phyloP scores from a whole-genome alignment of 495 filamentous ascomycete species.

The Penicillium daleae region DNA sequence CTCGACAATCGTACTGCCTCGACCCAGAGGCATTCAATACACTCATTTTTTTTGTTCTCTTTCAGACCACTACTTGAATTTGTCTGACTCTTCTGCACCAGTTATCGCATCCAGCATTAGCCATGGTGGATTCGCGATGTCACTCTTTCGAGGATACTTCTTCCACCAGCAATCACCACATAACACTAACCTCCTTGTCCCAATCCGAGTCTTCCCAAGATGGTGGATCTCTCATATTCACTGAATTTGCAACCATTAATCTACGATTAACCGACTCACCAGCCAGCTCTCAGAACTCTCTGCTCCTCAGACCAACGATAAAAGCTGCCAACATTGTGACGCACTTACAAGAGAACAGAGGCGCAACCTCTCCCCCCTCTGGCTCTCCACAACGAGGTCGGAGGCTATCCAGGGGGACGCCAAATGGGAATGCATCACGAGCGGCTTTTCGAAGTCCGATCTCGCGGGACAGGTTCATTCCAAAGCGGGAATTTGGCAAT shows the following conservation, averaged over 20 bases:
- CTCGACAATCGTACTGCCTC: constrained; percentile 4
- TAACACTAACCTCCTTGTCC: constrained; percentile 15
- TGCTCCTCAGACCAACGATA: constrained; percentile 6
- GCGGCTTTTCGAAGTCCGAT: constrained; percentile 22
- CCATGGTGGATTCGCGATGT: constrained; percentile 31
- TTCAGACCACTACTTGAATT: background rate
- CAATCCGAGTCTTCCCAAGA: constrained; percentile 21
- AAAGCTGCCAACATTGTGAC: constrained; percentile 1
- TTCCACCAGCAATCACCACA: constrained; percentile 15
- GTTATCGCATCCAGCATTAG: constrained; percentile 13
- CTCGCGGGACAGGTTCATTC: constrained; percentile 72
- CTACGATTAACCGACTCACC: constrained; percentile 24
- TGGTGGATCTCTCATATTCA: constrained; percentile 13
- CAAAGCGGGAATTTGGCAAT: constrained; percentile 51
- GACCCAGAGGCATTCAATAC: constrained; percentile 10
- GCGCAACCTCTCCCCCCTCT: background rate
- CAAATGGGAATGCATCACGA: constrained; percentile 1
- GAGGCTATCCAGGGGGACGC: constrained; percentile 16
- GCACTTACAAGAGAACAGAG: constrained; percentile 20
- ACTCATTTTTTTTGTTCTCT: constrained; percentile 28
- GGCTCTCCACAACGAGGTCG: constrained; percentile 21
- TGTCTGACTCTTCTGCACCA: background rate
- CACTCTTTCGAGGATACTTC: constrained; percentile 33
- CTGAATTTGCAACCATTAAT: constrained; percentile 28
- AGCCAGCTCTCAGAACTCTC: constrained; percentile 19